Evolutionary conservation across 805 yeast genomes (phyloP).

Genomic region (Yarrowia osloensis): DNA sequence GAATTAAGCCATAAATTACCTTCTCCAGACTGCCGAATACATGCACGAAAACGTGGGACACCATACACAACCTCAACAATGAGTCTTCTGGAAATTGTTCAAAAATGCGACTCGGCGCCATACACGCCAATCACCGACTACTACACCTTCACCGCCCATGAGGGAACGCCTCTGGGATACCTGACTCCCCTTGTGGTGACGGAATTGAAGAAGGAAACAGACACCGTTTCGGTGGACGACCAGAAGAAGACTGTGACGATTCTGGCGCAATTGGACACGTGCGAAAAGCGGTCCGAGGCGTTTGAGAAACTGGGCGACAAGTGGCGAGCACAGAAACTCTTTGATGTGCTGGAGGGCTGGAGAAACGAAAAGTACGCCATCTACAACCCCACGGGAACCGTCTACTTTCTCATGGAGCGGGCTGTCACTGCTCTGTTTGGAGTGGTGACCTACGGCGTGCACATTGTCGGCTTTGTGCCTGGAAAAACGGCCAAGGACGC

Average conservation of each 20-base stretch:
- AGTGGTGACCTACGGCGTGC: conserved; percentile 86
- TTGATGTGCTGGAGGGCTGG: conserved; percentile 56
- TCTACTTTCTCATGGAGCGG: conserved; percentile 75
- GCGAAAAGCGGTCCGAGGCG: conserved; percentile 47
- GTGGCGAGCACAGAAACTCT: conserved; percentile 37
- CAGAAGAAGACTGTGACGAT: conserved; percentile 40
- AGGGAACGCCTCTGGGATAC: conserved; percentile 37
- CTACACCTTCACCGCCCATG: conserved; percentile 39
- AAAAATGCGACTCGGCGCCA: conserved; percentile 32
- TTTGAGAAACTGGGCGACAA: conserved; percentile 38
- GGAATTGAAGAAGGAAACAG: conserved; percentile 32
- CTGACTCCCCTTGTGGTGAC: conserved; percentile 37
- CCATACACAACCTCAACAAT: neutral
- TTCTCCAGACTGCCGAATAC: neutral
- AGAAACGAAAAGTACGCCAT: conserved; percentile 79
- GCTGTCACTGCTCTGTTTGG: conserved; percentile 82
- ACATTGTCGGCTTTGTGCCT: conserved; percentile 73
- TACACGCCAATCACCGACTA: conserved; percentile 26
- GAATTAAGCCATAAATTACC: neutral
- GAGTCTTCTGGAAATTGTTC: conserved; percentile 26
- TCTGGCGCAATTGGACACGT: conserved; percentile 41
- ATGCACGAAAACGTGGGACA: neutral
- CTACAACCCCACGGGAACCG: conserved; percentile 54
- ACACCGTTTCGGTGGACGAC: conserved; percentile 39
- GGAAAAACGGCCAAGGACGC: conserved; percentile 46